Evolutionary conservation across 805 yeast genomes (phyloP), one percentile per base, ranked within the genome.

Genomic region (Suhomyces canberraensis): DNA sequence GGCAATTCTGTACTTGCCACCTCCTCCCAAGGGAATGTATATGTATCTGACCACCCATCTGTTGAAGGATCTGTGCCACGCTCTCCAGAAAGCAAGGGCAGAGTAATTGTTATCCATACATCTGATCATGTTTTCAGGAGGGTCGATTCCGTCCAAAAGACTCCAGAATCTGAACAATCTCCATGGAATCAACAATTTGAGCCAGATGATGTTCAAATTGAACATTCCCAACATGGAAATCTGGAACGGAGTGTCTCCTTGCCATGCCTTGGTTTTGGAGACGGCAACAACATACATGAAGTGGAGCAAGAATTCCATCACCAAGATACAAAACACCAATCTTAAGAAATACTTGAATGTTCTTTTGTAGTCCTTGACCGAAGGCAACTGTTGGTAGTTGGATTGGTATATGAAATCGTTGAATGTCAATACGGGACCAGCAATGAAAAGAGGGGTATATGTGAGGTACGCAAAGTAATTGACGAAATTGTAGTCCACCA

Each of bases 101-200:
- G 95, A 84, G 59, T 81, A 93, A 61, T 93, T 93, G 61, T 93
- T 88, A 57, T 88, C 85, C 79, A 93, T 87, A 56, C 98, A 90
- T 40, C 99, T 71, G 39, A 93, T 80, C 98, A 93, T 93, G 54
- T 93, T 93, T 56, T 93, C 99, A 2, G 98, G 98, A 0, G 98
- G 86, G 53, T 93, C 98, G 35, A 91, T 87, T 0, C 85, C 86
- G 59, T 93, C 99, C n/a, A 86, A 47, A 39, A 93, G 64, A 6
- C 93, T 75, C 98, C 99, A 93, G 47, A 91, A 70, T 44, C 99
- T 70, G 65, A 93, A 93, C 33, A 91, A 64, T 54, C 99, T 73
- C 99, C 99, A 93, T 4, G 98, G 98, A 36, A 93, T 83, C 39
- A 93, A 72, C 26, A 93, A 62, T 57, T 93, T 93, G 47, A 93